Evolutionary conservation across 2,329 filamentous ascomycete species (phyloP).

Genomic region (Exophiala spinifera): DNA sequence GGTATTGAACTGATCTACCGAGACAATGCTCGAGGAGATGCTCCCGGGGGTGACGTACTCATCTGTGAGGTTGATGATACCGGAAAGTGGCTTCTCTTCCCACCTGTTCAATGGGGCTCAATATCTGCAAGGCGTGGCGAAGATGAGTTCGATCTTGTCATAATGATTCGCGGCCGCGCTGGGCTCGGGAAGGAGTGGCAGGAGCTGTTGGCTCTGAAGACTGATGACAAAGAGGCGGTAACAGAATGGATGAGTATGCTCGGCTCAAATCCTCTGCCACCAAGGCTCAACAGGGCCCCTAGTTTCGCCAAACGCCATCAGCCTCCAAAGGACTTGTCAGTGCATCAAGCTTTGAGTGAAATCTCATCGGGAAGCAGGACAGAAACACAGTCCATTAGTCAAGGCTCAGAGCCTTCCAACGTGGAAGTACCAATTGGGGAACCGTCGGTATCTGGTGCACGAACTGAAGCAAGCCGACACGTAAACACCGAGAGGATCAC

Average conservation of each 20-base stretch:
- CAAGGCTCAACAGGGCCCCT: constrained; percentile 53
- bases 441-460: constrained; percentile 22
- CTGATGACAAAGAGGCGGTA: constrained; percentile 72
- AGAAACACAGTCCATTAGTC: background rate
- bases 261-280: constrained; percentile 62
- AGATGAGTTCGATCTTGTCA: constrained; percentile 66
- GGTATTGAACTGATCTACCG: constrained; percentile 82
- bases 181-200: constrained; percentile 68
- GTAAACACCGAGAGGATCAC: constrained; percentile 3
- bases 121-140: constrained; percentile 80
- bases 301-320: constrained; percentile 47
- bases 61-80: constrained; percentile 82
- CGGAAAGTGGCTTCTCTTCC: constrained; percentile 81
- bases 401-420: constrained; percentile 41
- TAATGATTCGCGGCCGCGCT: constrained; percentile 78
- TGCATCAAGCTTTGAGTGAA: constrained; percentile 33
- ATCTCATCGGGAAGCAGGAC: background rate
- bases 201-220: constrained; percentile 74
- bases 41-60: constrained; percentile 73
- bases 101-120: constrained; percentile 70
- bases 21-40: constrained; percentile 68
- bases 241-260: constrained; percentile 86
- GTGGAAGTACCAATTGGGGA: constrained; percentile 62
- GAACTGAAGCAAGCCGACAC: constrained; percentile 10
- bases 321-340: constrained; percentile 24